Base-by-base conservation (phyloP, 73 alveolate genomes). In the Paramecium bursaria region DNA sequence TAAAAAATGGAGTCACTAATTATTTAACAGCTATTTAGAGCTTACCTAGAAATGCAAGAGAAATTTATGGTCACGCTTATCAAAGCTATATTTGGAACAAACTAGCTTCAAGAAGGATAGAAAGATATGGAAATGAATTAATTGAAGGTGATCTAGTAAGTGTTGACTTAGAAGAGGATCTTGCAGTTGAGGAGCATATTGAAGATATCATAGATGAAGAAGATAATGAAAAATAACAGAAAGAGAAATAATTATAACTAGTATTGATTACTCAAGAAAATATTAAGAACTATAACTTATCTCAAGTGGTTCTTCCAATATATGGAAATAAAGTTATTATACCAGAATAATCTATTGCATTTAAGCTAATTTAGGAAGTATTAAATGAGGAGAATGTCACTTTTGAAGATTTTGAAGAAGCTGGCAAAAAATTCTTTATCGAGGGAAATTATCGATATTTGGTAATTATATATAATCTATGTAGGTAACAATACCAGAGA, bases 31-130 rank as follows among this genome's bases (percentile, higher is more conserved):
- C 96, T 1, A 82, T 94, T 50, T 48, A 75, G 55, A 57, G 51
- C 33, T 67, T 94, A 10, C 85, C 95, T 7, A 85, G 96, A 44
- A 88, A 90, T 60, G 90, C 96, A 4, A 67, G 96, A 23, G 86
- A 88, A 39, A 50, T 94, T 19, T 97, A 93, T 85, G 90, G 95
- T 14, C 99, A 97, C 87, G 98, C 99, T 9, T 97, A 97, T 86
- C 95, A 97, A 86, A 92, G 98, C 79, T 97, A 93, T 86, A 80
- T 97, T 47, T 97, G 99, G 98, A 97, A 97, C 85, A 85, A 77
- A 74, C 91, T 93, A n/a, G 97, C 94, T 11, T 86, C 97, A 31
- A 87, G 87, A 80, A 92, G 99, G 90, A 49, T 97, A 14, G 42
- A 90, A 85, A 86, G 87, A 74, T 93, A 57, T 73, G 97, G 98